These are phyloP conservation scores for Trichoderma orchidacearum DNA, from an alignment of 495 filamentous ascomycete genomes.

Conservation along the genomic window DNA sequence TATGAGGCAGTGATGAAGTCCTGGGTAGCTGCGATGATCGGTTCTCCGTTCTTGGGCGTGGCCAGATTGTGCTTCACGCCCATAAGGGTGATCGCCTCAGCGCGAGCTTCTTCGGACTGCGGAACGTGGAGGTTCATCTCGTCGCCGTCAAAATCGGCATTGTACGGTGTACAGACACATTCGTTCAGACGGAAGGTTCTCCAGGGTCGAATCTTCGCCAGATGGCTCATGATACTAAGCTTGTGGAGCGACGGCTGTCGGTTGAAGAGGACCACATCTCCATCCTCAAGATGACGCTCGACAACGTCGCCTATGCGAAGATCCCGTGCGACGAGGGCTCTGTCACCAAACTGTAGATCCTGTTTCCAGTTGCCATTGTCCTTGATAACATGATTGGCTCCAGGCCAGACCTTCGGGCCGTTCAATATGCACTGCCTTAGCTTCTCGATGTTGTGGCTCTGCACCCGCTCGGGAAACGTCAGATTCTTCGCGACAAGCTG, in stretches of 20 bases:
- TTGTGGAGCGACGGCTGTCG: conserved; percentile 97
- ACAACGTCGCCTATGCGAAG: conserved; percentile 78
- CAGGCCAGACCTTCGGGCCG: conserved; percentile 67
- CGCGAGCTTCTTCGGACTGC: conserved; percentile 88
- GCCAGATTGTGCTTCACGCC: conserved; percentile 93
- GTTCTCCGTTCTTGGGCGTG: conserved; percentile 94
- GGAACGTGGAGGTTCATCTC: conserved; percentile 99
- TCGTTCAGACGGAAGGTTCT: conserved; percentile 95
- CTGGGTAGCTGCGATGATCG: conserved; percentile 95
- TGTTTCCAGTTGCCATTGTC: conserved; percentile 49
- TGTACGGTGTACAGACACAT: conserved; percentile 96
- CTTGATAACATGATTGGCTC: conserved; percentile 71
- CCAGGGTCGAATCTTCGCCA: conserved; percentile 85
- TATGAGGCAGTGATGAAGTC: conserved; percentile 97
- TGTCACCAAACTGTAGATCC: conserved; percentile 60
- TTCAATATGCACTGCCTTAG: conserved; percentile 55
- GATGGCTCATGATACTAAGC: conserved; percentile 90
- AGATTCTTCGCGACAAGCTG: conserved; percentile 81
- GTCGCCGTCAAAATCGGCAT: conserved; percentile 98
- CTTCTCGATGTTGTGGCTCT: conserved; percentile 71
- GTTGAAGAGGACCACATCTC: conserved; percentile 95
- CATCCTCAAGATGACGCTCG: conserved; percentile 88
- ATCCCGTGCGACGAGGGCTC: conserved; percentile 49
- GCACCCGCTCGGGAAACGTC: conserved; percentile 84
- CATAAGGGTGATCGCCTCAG: conserved; percentile 94